phyloP scores from a whole-genome alignment of 1,139 yeast species.

The Debaryomyces coudertii region DNA sequence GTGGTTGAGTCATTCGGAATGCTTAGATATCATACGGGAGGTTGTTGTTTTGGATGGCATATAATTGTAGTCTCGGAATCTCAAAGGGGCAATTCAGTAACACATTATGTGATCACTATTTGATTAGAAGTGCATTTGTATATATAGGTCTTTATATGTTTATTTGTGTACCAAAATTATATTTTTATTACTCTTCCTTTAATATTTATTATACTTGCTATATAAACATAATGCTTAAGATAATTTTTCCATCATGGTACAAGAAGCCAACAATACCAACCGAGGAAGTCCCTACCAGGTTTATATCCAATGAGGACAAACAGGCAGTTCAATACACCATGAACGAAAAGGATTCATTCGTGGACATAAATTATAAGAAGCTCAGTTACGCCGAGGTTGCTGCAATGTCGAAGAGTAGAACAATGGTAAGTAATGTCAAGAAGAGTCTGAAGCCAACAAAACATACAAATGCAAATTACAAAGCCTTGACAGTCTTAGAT shows the following conservation, averaged over 20 bases:
- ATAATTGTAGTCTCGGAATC: slow-evolving; percentile 4
- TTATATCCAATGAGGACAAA: slow-evolving; percentile 18
- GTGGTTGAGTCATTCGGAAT: slow-evolving; percentile 8
- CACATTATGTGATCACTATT: slow-evolving; percentile 2
- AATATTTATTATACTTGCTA: background rate
- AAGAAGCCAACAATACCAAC: slow-evolving; percentile 14
- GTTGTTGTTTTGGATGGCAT: slow-evolving; percentile 1
- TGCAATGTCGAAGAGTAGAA: slow-evolving; percentile 27
- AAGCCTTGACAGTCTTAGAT: slow-evolving; percentile 1
- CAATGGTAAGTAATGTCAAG: slow-evolving; percentile 8
- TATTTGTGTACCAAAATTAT: slow-evolving; percentile 1
- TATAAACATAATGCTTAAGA: slow-evolving; percentile 24
- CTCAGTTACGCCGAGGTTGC: slow-evolving; percentile 53
- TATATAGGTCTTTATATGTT: slow-evolving; percentile 1
- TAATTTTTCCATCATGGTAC: slow-evolving; percentile 24
- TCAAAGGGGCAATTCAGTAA: slow-evolving; percentile 7
- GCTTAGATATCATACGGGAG: slow-evolving; percentile 1
- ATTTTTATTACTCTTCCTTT: background rate
- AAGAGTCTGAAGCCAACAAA: slow-evolving; percentile 13
- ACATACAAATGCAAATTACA: slow-evolving; percentile 10
- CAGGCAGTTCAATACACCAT: slow-evolving; percentile 39
- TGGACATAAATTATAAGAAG: slow-evolving; percentile 40
- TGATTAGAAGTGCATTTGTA: background rate
- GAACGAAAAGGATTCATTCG: slow-evolving; percentile 39
- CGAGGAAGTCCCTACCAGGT: slow-evolving; percentile 8